Base-by-base conservation (phyloP, 2,329 filamentous ascomycete genomes). In the Epichloe glyceriae region DNA sequence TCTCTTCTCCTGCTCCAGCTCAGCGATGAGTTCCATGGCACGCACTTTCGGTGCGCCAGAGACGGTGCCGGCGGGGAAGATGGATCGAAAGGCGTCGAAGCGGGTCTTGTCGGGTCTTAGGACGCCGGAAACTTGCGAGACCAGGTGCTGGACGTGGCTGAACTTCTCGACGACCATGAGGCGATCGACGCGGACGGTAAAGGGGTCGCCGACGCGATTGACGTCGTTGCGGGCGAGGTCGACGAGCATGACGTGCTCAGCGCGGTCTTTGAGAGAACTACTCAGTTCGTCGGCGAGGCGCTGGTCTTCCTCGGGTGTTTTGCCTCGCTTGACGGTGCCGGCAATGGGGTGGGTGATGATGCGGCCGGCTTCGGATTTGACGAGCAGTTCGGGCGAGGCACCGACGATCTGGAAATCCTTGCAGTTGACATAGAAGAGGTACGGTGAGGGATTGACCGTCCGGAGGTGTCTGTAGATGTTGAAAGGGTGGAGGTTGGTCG, bases 331-430 rank as follows among this genome's bases (percentile, higher is more conserved):
- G 51, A 97, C 89, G 0, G 93, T 98, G 50, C 93, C 93, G 12
- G 93, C 93, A 64, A 98, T 98, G 7, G 93, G 91, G 67, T 98
- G 93, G 22, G 90, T 97, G 63, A 97, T 88, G 64, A 98, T 86
- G 49, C 88, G 80, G 26, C 89, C 88, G 39, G 77, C 78, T 63
- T 95, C 89, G 57, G 86, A 83, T 71, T 96, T 96, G 62, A 95
- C 91, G 44, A 98, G 80, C 54, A 97, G 79, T 70, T 98, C 93
- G 1, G 93, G 93, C 52, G 88, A 95, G 39, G 93, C 93, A 53
- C 93, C 93, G 12, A 98, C 85, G 57, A 98, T 90, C 65, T 96
- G 87, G 70, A 98, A 97, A 62, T 88, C 85, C 53, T 79, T 78
- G 70, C 91, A 97, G 66, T 93, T 83, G 54, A 98, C 80, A 70